Evolutionary conservation across 2,329 filamentous ascomycete genomes (phyloP).

Genomic region (Fusarium stilboides): DNA sequence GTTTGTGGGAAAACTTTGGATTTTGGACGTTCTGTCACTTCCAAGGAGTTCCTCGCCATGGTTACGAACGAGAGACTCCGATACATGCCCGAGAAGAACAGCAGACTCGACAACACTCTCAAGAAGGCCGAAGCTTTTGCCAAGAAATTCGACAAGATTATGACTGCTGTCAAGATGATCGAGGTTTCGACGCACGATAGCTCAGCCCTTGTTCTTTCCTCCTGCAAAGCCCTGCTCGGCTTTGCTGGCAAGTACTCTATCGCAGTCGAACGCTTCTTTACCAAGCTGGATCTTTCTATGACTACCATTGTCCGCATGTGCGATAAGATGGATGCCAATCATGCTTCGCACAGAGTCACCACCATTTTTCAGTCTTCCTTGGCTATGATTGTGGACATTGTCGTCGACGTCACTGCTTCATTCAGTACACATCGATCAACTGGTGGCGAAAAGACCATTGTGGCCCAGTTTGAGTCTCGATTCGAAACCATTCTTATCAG

Average conservation of each 20-base stretch:
- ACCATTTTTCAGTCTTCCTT: constrained; percentile 1
- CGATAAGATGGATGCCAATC: neutral
- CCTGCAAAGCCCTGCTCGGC: neutral
- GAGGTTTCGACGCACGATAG: neutral
- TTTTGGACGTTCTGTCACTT: neutral
- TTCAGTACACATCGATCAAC: neutral
- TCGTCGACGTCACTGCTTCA: neutral
- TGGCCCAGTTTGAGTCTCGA: neutral
- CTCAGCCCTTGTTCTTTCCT: constrained; percentile 4
- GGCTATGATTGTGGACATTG: constrained; percentile 5
- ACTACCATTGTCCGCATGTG: neutral
- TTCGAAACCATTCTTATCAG: neutral
- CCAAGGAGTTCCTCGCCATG: neutral
- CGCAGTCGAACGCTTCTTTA: constrained; percentile 4
- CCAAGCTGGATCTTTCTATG: neutral
- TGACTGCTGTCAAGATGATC: constrained; percentile 2
- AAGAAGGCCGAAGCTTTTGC: constrained; percentile 2
- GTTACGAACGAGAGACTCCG: constrained; percentile 4
- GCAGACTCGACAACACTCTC: constrained; percentile 2
- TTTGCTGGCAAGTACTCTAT: neutral
- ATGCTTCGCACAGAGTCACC: neutral
- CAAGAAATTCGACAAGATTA: constrained; percentile 7
- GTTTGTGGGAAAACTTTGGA: neutral
- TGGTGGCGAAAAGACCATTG: constrained; percentile 1
- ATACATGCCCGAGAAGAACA: neutral